phyloP scores from a whole-genome alignment of 2,329 filamentous ascomycete genomes.

The Chaetomium globosum region DNA sequence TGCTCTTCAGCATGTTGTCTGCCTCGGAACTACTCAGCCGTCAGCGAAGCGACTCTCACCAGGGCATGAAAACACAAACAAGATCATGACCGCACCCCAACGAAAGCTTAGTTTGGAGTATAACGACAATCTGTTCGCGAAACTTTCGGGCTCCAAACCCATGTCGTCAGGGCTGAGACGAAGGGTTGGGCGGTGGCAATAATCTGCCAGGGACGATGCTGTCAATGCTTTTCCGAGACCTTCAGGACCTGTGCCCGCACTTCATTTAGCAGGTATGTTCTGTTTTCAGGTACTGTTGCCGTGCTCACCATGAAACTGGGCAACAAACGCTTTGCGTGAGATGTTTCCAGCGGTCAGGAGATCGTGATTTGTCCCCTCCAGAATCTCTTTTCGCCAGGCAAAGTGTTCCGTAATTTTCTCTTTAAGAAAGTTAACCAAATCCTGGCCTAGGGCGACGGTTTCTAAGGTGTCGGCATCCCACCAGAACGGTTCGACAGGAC shows the following conservation, averaged over 20 bases:
- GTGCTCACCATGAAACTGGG: slow-evolving; percentile 7
- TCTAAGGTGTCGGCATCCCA: no score
- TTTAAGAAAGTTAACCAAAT: not conserved
- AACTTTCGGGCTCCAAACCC: not conserved
- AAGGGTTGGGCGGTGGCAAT: not conserved
- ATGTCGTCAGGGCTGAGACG: not conserved
- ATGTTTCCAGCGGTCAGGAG: not conserved
- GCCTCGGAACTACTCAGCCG: not conserved
- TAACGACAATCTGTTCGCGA: not conserved
- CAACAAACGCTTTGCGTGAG: not conserved
- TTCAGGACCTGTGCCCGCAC: not conserved
- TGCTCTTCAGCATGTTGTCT: slow-evolving; percentile 2
- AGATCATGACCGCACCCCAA: slow-evolving; percentile 8
- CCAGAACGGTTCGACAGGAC: not conserved
- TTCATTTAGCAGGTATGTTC: not conserved
- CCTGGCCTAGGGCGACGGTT: no score
- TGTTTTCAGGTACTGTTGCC: not conserved
- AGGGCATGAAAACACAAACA: not conserved
- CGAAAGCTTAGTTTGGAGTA: not conserved
- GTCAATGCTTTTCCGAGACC: not conserved
- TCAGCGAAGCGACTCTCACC: not conserved
- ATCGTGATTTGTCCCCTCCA: not conserved
- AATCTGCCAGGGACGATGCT: not conserved
- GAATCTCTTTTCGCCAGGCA: not conserved
- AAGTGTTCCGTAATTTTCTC: not conserved